phyloP scores from a whole-genome alignment of 2,329 filamentous ascomycete genomes.

The Neonectria ditissima region DNA sequence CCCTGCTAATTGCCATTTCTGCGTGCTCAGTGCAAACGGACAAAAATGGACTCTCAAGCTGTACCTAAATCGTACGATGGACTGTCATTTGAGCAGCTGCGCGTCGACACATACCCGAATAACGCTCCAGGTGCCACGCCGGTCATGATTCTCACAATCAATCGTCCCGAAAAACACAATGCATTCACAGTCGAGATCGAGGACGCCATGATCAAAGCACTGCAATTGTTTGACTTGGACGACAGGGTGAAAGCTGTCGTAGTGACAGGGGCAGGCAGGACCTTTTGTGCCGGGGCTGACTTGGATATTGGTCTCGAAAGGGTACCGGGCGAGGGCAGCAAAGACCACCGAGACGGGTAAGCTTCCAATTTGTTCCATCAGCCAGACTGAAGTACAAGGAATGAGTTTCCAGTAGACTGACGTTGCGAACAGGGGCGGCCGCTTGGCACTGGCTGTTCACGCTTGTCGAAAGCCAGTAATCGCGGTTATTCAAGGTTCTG shows the following conservation, averaged over 20 bases:
- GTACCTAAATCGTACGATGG: too few species aligned
- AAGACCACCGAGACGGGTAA: background rate
- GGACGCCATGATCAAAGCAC: background rate
- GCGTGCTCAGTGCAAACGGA: too few species aligned
- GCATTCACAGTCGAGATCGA: background rate
- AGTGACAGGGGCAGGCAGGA: background rate
- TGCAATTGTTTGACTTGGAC: background rate
- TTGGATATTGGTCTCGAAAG: background rate
- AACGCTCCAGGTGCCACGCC: too few species aligned
- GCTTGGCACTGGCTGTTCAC: conserved; percentile 27
- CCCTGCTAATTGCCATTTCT: too few species aligned
- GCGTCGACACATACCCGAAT: too few species aligned
- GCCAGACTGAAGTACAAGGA: too few species aligned
- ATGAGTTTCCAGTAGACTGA: too few species aligned
- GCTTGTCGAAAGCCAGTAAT: conserved; percentile 34
- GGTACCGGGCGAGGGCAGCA: background rate
- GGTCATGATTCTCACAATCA: background rate
- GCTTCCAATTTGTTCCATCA: background rate
- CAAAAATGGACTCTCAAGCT: too few species aligned
- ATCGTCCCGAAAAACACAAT: conserved; percentile 1
- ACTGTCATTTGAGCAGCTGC: too few species aligned
- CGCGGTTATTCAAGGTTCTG: conserved; percentile 31
- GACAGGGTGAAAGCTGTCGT: background rate
- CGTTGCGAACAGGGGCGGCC: conserved; percentile 51
- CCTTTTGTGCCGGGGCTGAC: background rate